These are phyloP conservation scores for Salix brachista DNA, from an alignment of 345 rosid species.

Conservation along the genomic window DNA sequence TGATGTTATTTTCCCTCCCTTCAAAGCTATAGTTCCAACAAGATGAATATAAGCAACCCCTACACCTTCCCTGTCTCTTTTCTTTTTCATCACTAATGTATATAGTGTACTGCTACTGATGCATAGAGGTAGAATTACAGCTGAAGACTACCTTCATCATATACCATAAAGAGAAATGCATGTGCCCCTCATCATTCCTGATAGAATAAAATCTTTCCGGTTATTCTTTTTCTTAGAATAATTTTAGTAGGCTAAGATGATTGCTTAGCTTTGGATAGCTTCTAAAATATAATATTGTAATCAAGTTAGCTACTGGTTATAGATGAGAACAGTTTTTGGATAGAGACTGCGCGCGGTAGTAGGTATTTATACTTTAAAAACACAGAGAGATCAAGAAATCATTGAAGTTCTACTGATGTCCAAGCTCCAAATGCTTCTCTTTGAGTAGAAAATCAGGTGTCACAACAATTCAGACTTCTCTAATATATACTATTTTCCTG, in stretches of 20 bases:
- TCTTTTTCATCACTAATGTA: neutral
- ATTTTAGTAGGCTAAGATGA: neutral
- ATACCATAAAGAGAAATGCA: conserved; percentile 27
- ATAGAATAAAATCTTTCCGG: neutral
- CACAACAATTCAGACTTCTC: neutral
- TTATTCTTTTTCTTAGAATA: neutral
- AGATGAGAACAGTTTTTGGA: neutral
- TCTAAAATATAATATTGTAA: neutral
- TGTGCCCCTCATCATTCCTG: conserved; percentile 35
- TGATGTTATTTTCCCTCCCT: conserved; percentile 33
- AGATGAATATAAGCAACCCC: conserved; percentile 13
- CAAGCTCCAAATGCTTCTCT: conserved; percentile 3
- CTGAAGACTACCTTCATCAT: conserved; percentile 30
- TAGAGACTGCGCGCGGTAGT: neutral
- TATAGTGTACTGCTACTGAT: neutral
- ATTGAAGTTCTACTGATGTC: neutral
- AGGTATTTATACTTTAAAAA: neutral
- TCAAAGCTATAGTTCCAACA: conserved; percentile 29
- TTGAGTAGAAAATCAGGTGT: neutral
- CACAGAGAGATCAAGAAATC: neutral
- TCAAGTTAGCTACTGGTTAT: neutral
- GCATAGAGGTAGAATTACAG: conserved; percentile 21
- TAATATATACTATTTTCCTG: neutral
- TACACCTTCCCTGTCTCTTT: neutral
- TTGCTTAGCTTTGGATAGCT: neutral